Conservation (phyloP, 2,329 filamentous ascomycete genomes). For the Neopestalotiopsis sp. region DNA sequence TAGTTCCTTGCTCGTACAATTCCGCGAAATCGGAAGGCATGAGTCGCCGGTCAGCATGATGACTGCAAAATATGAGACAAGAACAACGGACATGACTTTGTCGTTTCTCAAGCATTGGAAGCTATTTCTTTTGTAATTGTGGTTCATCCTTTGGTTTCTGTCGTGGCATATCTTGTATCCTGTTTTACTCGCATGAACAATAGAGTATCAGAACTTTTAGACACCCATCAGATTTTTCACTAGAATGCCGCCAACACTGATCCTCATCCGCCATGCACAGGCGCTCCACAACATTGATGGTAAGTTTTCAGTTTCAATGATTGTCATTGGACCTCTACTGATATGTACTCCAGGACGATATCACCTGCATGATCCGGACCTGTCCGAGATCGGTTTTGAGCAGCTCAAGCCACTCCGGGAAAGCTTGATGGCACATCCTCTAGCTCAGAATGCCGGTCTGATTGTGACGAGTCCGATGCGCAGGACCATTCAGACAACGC, state of each 20-base stretch:
- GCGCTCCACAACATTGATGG: slow-evolving; percentile 58
- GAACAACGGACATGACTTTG: neutral
- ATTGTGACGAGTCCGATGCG: slow-evolving; percentile 70
- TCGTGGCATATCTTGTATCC: neutral
- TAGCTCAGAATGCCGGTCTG: slow-evolving; percentile 50
- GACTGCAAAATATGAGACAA: neutral
- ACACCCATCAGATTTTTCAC: slow-evolving; percentile 42
- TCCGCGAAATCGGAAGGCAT: neutral
- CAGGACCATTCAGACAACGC: slow-evolving; percentile 68
- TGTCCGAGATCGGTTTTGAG: slow-evolving; percentile 52
- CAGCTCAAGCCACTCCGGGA: slow-evolving; percentile 53
- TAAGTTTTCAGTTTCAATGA: slow-evolving; percentile 41
- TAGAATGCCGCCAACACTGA: slow-evolving; percentile 63
- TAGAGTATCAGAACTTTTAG: neutral
- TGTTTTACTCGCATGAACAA: neutral
- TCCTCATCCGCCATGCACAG: slow-evolving; percentile 91
- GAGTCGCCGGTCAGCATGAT: neutral
- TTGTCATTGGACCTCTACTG: slow-evolving; percentile 21
- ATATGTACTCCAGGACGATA: slow-evolving; percentile 48
- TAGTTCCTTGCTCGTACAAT: neutral
- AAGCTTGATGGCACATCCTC: slow-evolving; percentile 43
- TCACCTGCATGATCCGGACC: slow-evolving; percentile 52
- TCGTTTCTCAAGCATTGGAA: neutral
- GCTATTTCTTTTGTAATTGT: neutral
- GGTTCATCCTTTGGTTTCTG: neutral